Evolutionary conservation across 345 rosid genomes (phyloP).

Genomic region (Barbarea vulgaris): DNA sequence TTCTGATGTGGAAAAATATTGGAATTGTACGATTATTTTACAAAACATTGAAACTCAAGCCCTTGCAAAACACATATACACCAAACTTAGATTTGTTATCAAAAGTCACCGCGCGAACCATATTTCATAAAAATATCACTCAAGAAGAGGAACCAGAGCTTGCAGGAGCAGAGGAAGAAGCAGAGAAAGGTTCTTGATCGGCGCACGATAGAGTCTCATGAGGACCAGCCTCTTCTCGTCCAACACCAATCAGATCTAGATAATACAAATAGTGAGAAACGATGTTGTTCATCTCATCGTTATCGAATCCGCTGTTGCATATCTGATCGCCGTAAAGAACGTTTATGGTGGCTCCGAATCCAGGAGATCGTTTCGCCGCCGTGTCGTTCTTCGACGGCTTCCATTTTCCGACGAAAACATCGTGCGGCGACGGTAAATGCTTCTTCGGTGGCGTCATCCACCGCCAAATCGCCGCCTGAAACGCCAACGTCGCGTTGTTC

Average conservation of each 20-base stretch:
- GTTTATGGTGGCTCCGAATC: slow-evolving; percentile 83
- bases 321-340: slow-evolving; percentile 72
- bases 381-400: slow-evolving; percentile 88
- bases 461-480: slow-evolving; percentile 78
- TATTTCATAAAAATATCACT: background rate
- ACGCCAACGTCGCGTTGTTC: slow-evolving; percentile 76
- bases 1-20: background rate
- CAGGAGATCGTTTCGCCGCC: slow-evolving; percentile 62
- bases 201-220: slow-evolving; percentile 72
- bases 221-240: slow-evolving; percentile 89
- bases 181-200: slow-evolving; percentile 64
- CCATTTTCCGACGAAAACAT: slow-evolving; percentile 75
- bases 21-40: background rate
- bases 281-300: slow-evolving; percentile 72
- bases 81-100: background rate
- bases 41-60: background rate
- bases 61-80: slow-evolving; percentile 9
- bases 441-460: slow-evolving; percentile 94
- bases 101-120: slow-evolving; percentile 4
- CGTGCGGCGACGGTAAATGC: slow-evolving; percentile 76
- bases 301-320: slow-evolving; percentile 61
- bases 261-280: slow-evolving; percentile 73
- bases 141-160: slow-evolving; percentile 36
- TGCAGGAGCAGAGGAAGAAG: slow-evolving; percentile 47
- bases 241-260: slow-evolving; percentile 83